Conservation (phyloP, 1,284 basidiomycete species). For the Ustilago tritici region DNA sequence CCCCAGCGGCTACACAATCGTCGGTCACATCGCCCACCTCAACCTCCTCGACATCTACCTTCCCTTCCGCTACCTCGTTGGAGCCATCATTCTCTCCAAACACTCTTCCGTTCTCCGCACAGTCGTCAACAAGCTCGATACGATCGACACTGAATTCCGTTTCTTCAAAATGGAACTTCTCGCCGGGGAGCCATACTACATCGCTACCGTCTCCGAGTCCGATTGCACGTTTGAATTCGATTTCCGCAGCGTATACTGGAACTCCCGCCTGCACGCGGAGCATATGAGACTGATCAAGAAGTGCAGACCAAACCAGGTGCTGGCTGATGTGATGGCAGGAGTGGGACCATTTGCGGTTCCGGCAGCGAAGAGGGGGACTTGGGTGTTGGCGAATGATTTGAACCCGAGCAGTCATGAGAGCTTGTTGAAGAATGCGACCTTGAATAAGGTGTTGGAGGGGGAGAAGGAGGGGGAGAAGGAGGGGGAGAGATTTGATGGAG, state of each 20-base stretch:
- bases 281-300: slow-evolving; percentile 85
- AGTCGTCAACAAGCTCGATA: slow-evolving; percentile 94
- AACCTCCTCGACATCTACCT: slow-evolving; percentile 91
- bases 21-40: slow-evolving; percentile 90
- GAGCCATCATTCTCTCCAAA: slow-evolving; percentile 78
- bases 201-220: slow-evolving; percentile 74
- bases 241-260: slow-evolving; percentile 97
- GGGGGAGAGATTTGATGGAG: slow-evolving; percentile 27
- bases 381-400: slow-evolving; percentile 90
- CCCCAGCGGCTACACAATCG: slow-evolving; percentile 87
- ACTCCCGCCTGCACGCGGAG: slow-evolving; percentile 91
- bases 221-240: slow-evolving; percentile 92
- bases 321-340: slow-evolving; percentile 95
- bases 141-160: slow-evolving; percentile 86
- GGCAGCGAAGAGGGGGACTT: slow-evolving; percentile 82
- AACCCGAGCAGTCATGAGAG: slow-evolving; percentile 89
- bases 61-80: slow-evolving; percentile 90
- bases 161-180: slow-evolving; percentile 98
- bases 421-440: slow-evolving; percentile 71
- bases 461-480: slow-evolving; percentile 12
- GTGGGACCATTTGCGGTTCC: slow-evolving; percentile 97
- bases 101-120: slow-evolving; percentile 80
- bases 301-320: slow-evolving; percentile 76
- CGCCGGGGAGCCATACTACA: slow-evolving; percentile 86
- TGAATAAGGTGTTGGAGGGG: slow-evolving; percentile 53